Evolutionary conservation across 441 rosid genomes (phyloP).

Genomic region (Cnidoscolus chayamansa): DNA sequence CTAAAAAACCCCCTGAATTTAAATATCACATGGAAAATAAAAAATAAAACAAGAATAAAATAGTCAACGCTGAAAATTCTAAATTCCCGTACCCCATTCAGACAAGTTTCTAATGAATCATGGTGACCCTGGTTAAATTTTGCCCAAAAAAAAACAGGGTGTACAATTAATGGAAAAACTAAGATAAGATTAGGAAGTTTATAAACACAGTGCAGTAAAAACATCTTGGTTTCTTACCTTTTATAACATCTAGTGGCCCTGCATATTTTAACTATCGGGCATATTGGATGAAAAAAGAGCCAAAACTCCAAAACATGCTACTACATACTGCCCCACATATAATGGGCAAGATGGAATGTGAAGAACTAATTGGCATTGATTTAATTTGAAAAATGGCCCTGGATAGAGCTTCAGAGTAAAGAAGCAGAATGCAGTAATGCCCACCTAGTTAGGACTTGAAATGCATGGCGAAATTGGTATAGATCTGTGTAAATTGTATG

Average conservation of each 20-base stretch:
- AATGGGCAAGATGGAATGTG: not conserved
- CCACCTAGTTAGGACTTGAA: not conserved
- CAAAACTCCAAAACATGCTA: not conserved
- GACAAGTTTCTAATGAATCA: not conserved
- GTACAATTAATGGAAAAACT: not conserved
- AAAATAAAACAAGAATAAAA: not conserved
- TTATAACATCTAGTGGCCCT: not conserved
- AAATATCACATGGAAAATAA: not conserved
- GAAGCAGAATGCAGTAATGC: not conserved
- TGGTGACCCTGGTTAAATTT: not conserved
- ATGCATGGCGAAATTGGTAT: not conserved
- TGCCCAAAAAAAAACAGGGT: not conserved
- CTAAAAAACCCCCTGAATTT: not conserved
- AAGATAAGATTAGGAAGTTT: not conserved
- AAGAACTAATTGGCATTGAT: not conserved
- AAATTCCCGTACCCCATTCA: not conserved
- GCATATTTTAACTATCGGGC: not conserved
- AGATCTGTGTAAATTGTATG: not conserved
- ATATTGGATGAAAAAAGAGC: not conserved
- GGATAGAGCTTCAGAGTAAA: not conserved
- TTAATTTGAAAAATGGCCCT: not conserved
- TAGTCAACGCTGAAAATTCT: not conserved
- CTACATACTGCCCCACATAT: constrained; percentile 1
- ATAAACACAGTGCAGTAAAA: not conserved
- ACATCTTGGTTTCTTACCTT: not conserved